These are phyloP conservation scores for Brettanomyces sp. DNA, from an alignment of 805 yeast genomes.

Conservation along the genomic window DNA sequence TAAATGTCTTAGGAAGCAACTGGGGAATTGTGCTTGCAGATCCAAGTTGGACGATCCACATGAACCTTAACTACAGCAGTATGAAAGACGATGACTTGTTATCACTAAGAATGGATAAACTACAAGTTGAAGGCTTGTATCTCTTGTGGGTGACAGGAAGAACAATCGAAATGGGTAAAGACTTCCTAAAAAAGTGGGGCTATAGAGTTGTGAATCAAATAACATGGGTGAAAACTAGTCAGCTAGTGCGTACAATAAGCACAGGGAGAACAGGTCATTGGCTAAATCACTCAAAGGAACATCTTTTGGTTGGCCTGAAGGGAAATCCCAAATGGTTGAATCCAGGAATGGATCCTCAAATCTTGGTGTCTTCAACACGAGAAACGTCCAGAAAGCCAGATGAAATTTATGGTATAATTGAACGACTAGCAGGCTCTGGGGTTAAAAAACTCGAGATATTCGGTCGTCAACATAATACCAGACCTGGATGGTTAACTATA, in stretches of 20 bases:
- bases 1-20: conserved; percentile 56
- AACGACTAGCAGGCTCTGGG: conserved; percentile 69
- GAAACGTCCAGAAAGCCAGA: conserved; percentile 91
- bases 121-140: conserved; percentile 79
- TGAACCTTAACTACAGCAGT: conserved; percentile 69
- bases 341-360: conserved; percentile 58
- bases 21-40: conserved; percentile 83
- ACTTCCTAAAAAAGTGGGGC: conserved; percentile 75
- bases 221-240: conserved; percentile 88
- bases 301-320: conserved; percentile 74
- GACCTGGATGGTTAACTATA: conserved; percentile 85
- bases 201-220: conserved; percentile 69
- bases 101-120: conserved; percentile 50
- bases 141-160: conserved; percentile 94
- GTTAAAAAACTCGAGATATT: conserved; percentile 80
- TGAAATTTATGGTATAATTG: conserved; percentile 78
- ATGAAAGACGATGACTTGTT: conserved; percentile 70
- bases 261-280: conserved; percentile 97
- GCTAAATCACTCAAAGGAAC: conserved; percentile 93
- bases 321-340: conserved; percentile 72
- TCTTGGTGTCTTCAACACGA: conserved; percentile 73
- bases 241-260: conserved; percentile 77
- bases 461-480: conserved; percentile 76
- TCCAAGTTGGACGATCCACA: conserved; percentile 96
- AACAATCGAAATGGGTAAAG: conserved; percentile 80